Percentiles rank a stretch among this genome's conserved stretches.
Conservation (phyloP, 441 rosid species). For the Hypseocharis bilobata region DNA sequence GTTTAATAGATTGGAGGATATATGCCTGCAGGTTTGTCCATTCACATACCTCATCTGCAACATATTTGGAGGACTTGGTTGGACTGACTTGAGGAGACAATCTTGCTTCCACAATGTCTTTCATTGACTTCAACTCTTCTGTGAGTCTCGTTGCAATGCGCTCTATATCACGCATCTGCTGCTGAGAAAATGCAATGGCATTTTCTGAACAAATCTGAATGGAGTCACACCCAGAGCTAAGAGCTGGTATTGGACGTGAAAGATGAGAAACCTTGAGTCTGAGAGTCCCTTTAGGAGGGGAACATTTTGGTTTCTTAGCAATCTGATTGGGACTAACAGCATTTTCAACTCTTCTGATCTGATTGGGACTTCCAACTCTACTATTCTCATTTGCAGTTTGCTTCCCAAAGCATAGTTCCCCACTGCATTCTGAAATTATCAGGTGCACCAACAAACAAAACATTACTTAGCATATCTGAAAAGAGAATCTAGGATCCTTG, state of each 20-base stretch:
- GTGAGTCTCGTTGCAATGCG: slow-evolving; percentile 49
- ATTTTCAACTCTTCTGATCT: slow-evolving; percentile 34
- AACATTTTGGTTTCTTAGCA: slow-evolving; percentile 31
- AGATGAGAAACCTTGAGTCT: slow-evolving; percentile 34
- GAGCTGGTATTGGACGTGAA: slow-evolving; percentile 21
- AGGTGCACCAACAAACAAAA: slow-evolving; percentile 4
- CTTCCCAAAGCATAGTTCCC: slow-evolving; percentile 45
- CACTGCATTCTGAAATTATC: slow-evolving; percentile 44
- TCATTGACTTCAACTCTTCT: slow-evolving; percentile 55
- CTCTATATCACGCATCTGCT: slow-evolving; percentile 60
- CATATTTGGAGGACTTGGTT: slow-evolving; percentile 27
- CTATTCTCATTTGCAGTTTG: slow-evolving; percentile 32
- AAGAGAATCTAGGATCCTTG: slow-evolving; percentile 5
- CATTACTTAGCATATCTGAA: slow-evolving; percentile 10
- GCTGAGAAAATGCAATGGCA: slow-evolving; percentile 67
- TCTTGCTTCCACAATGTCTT: slow-evolving; percentile 43
- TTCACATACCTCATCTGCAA: slow-evolving; percentile 51
- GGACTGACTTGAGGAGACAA: slow-evolving; percentile 30
- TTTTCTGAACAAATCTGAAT: slow-evolving; percentile 47
- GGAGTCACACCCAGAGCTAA: slow-evolving; percentile 35
- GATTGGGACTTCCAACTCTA: slow-evolving; percentile 36
- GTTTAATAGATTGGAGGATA: too few species aligned
- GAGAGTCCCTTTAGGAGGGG: slow-evolving; percentile 28
- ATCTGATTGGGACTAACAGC: slow-evolving; percentile 26
- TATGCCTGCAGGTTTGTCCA: too few species aligned